These are phyloP conservation scores for Trichoderma koningiopsis DNA, from an alignment of 2,329 filamentous ascomycete species.

Conservation along the genomic window DNA sequence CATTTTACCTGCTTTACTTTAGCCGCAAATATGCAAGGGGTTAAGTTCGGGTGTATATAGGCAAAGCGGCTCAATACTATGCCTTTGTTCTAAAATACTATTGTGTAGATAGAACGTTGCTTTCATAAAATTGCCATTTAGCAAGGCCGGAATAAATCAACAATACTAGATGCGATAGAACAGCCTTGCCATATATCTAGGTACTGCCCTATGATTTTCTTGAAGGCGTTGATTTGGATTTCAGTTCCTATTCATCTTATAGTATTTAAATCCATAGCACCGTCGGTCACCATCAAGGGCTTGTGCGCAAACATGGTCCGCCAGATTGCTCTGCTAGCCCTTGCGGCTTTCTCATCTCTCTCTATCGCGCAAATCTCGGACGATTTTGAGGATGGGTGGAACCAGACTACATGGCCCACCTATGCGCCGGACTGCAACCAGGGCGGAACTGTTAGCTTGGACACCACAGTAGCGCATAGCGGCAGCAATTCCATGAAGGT, in stretches of 20 bases:
- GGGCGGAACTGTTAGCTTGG: constrained; percentile 17
- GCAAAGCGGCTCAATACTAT: constrained; percentile 4
- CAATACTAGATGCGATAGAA: background rate
- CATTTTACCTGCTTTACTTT: constrained; percentile 2
- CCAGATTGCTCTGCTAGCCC: constrained; percentile 1
- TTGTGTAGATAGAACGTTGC: background rate
- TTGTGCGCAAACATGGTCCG: constrained; percentile 8
- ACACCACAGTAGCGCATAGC: constrained; percentile 21
- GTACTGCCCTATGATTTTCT: background rate
- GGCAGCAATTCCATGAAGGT: constrained; percentile 21
- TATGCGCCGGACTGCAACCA: constrained; percentile 12
- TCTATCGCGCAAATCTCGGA: constrained; percentile 18
- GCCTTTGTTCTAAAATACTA: background rate
- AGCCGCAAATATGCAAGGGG: constrained; percentile 6
- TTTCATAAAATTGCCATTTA: constrained; percentile 8
- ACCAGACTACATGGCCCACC: constrained; percentile 15
- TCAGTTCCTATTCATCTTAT: background rate
- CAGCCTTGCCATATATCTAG: background rate
- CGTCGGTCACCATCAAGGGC: background rate
- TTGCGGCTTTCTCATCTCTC: background rate
- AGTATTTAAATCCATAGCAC: background rate
- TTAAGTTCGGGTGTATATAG: constrained; percentile 8
- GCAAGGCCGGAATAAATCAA: background rate
- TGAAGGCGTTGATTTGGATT: background rate
- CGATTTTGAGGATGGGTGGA: constrained; percentile 10